These are phyloP conservation scores for Pyrus hybrid DNA, from an alignment of 331 rosid species.

Conservation along the genomic window DNA sequence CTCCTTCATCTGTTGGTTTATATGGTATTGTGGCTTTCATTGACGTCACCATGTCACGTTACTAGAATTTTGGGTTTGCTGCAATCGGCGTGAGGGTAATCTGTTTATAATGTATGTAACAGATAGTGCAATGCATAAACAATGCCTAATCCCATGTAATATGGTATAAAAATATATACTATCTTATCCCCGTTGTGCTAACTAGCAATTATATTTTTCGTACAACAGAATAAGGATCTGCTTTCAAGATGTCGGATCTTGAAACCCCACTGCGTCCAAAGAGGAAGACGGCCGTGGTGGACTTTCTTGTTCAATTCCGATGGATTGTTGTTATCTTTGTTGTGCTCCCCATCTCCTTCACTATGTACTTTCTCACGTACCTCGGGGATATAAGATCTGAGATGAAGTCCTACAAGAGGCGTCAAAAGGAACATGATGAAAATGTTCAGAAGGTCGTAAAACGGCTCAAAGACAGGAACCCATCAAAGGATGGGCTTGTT, in stretches of 20 bases:
- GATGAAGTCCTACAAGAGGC: conserved; percentile 73
- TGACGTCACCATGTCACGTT: background rate
- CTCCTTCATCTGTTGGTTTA: background rate
- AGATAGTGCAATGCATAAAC: background rate
- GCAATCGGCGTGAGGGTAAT: background rate
- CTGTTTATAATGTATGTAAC: background rate
- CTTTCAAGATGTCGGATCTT: conserved; percentile 70
- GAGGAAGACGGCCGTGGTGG: conserved; percentile 90
- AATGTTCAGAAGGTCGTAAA: conserved; percentile 77
- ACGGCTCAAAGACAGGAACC: conserved; percentile 83
- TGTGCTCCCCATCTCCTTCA: conserved; percentile 87
- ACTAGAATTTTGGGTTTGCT: background rate
- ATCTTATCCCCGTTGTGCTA: background rate
- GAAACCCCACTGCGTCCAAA: conserved; percentile 75
- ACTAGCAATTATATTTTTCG: background rate
- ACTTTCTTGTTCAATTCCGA: conserved; percentile 72
- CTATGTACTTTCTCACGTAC: conserved; percentile 77
- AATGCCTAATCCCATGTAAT: background rate
- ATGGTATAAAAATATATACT: background rate
- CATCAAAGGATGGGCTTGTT: conserved; percentile 85
- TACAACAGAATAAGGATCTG: conserved; percentile 6
- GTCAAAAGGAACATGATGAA: conserved; percentile 86
- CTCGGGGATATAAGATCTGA: conserved; percentile 87
- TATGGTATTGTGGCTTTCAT: background rate
- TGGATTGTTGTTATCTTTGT: conserved; percentile 91